Evolutionary conservation across 2,329 filamentous ascomycete species (phyloP).

Genomic region (Aspergillus persii): DNA sequence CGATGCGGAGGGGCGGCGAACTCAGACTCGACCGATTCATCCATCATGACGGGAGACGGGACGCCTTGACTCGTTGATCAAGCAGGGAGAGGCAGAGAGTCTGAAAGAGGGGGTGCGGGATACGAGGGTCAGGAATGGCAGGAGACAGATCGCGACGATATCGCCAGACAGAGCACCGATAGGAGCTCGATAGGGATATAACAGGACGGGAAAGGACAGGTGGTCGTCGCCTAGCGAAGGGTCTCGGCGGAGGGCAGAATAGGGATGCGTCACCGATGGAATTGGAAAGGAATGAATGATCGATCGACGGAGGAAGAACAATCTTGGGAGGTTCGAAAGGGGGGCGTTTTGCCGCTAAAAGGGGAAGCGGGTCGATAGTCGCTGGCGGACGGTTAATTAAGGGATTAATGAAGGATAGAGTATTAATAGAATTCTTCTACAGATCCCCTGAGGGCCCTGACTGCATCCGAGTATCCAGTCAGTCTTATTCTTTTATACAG

Average conservation of each 20-base stretch:
- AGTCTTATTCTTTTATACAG: too few relatives aligned
- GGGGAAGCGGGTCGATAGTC: constrained; percentile 26
- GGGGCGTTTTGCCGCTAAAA: constrained; percentile 24
- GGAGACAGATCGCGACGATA: constrained; percentile 4
- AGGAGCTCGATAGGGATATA: neutral
- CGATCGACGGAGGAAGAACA: constrained; percentile 19
- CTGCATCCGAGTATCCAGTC: too few relatives aligned
- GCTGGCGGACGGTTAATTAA: neutral
- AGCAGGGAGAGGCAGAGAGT: neutral
- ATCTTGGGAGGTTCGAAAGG: constrained; percentile 20
- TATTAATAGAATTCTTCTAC: neutral
- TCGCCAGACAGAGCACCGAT: neutral
- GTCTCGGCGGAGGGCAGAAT: constrained; percentile 11
- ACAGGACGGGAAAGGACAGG: constrained; percentile 15
- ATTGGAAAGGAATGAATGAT: constrained; percentile 16
- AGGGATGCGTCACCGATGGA: constrained; percentile 14
- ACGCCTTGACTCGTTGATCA: neutral
- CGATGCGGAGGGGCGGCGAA: constrained; percentile 26
- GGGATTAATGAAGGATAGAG: neutral
- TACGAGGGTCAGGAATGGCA: neutral
- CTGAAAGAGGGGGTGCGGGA: neutral
- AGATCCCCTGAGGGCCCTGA: too few relatives aligned
- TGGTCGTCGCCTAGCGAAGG: constrained; percentile 15
- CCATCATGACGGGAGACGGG: constrained; percentile 22
- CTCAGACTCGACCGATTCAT: constrained; percentile 24